Percentiles rank a stretch among this genome's conserved stretches.
These are phyloP conservation scores for Fusarium virguliforme DNA, from an alignment of 2,329 filamentous ascomycete genomes.

Conservation along the genomic window DNA sequence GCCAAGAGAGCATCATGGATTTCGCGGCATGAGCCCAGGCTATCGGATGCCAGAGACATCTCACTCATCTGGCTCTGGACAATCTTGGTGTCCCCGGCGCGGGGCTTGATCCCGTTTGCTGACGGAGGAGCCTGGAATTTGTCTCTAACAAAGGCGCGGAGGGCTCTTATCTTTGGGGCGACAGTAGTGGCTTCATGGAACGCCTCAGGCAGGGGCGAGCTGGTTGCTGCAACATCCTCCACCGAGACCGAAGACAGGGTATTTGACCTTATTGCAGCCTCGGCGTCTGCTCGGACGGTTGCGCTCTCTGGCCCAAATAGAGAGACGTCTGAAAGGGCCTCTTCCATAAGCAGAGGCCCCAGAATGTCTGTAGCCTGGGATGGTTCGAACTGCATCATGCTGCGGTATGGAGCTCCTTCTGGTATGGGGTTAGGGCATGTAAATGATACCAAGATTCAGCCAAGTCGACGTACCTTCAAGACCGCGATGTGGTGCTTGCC, in stretches of 20 bases:
- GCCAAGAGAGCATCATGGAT: constrained; percentile 71
- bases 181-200: constrained; percentile 62
- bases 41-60: constrained; percentile 59
- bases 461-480: constrained; percentile 62
- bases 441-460: not conserved
- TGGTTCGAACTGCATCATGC: constrained; percentile 73
- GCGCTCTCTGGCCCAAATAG: constrained; percentile 71
- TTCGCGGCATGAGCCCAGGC: constrained; percentile 67
- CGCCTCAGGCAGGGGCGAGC: constrained; percentile 58
- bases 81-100: constrained; percentile 47
- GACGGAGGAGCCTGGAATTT: constrained; percentile 47
- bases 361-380: constrained; percentile 68
- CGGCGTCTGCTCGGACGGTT: constrained; percentile 61
- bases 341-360: constrained; percentile 69
- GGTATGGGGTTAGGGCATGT: constrained; percentile 34
- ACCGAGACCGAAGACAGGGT: constrained; percentile 55
- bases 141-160: constrained; percentile 60
- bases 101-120: constrained; percentile 48
- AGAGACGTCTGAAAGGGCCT: constrained; percentile 68
- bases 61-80: constrained; percentile 56
- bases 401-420: constrained; percentile 69
- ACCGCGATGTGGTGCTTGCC: constrained; percentile 72
- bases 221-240: constrained; percentile 57
- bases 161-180: constrained; percentile 65
- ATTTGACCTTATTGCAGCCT: constrained; percentile 58